Conservation (phyloP, 768 basidiomycete genomes). For the Agrocybe chaxingu region DNA sequence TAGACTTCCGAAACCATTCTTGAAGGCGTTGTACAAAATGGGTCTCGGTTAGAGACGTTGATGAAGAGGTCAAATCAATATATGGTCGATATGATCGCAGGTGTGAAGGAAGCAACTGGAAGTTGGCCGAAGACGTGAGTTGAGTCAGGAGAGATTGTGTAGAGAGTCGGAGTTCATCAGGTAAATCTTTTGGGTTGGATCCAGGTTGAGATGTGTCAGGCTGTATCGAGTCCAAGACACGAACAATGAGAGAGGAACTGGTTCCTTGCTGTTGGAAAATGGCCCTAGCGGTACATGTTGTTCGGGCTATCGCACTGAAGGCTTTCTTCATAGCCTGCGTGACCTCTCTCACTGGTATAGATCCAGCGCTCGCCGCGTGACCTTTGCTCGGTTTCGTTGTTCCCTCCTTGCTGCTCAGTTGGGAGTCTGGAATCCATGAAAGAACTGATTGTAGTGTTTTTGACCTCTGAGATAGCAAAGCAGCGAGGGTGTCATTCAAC, state of each 20-base stretch:
- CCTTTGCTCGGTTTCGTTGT: neutral
- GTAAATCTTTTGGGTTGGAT: constrained; percentile 26
- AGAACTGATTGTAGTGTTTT: constrained; percentile 51
- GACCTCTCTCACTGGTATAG: constrained; percentile 37
- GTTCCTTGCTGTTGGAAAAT: constrained; percentile 47
- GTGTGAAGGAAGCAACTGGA: constrained; percentile 68
- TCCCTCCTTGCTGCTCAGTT: constrained; percentile 3
- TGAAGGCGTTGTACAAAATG: constrained; percentile 45
- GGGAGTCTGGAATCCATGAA: constrained; percentile 24
- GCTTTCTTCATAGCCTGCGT: constrained; percentile 49
- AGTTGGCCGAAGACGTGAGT: constrained; percentile 82
- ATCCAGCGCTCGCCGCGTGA: neutral
- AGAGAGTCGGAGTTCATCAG: constrained; percentile 55
- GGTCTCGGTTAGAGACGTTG: constrained; percentile 44
- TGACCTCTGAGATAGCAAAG: constrained; percentile 70
- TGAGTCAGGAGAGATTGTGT: constrained; percentile 65
- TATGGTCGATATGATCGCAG: constrained; percentile 84
- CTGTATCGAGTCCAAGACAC: constrained; percentile 62
- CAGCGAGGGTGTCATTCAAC: constrained; percentile 64
- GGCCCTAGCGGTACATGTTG: constrained; percentile 51
- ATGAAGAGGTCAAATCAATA: constrained; percentile 64
- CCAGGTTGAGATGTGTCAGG: constrained; percentile 33
- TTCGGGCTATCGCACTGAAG: constrained; percentile 55
- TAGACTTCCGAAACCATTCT: constrained; percentile 63
- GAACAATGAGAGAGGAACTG: constrained; percentile 46